Conservation (phyloP, 2,329 filamentous ascomycete genomes). For the Alternaria panax region DNA sequence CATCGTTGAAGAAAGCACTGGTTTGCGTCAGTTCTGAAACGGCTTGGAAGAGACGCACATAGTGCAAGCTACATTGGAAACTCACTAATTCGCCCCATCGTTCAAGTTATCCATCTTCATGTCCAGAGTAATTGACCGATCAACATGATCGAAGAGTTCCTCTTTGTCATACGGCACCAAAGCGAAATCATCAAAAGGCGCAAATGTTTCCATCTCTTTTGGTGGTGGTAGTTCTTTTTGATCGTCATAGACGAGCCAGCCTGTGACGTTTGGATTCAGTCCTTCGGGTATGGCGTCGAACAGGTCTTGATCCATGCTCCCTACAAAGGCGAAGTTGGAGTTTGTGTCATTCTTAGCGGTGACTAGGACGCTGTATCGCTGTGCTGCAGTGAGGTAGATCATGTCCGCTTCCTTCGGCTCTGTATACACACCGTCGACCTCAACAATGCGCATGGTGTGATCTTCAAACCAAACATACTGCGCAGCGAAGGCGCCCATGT, state of each 20-base stretch:
- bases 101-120: conserved; percentile 70
- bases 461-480: conserved; percentile 76
- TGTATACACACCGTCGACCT: conserved; percentile 74
- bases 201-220: conserved; percentile 65
- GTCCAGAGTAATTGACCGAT: conserved; percentile 68
- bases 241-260: conserved; percentile 64
- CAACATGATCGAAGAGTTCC: conserved; percentile 66
- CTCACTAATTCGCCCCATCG: conserved; percentile 71
- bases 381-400: conserved; percentile 72
- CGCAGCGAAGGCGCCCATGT: conserved; percentile 73
- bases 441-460: conserved; percentile 70
- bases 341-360: conserved; percentile 64
- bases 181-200: conserved; percentile 75
- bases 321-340: conserved; percentile 67
- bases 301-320: conserved; percentile 58
- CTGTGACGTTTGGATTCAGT: conserved; percentile 70
- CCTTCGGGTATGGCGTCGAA: conserved; percentile 73
- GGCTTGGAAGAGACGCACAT: too few relatives aligned
- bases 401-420: conserved; percentile 65
- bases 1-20: conserved; percentile 69
- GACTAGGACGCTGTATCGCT: conserved; percentile 73
- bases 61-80: background rate
- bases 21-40: background rate
- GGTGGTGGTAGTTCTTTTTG: conserved; percentile 58
- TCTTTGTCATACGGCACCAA: conserved; percentile 74